Base-by-base conservation (phyloP, 257 asterid species). In the Scutellaria galericulata region DNA sequence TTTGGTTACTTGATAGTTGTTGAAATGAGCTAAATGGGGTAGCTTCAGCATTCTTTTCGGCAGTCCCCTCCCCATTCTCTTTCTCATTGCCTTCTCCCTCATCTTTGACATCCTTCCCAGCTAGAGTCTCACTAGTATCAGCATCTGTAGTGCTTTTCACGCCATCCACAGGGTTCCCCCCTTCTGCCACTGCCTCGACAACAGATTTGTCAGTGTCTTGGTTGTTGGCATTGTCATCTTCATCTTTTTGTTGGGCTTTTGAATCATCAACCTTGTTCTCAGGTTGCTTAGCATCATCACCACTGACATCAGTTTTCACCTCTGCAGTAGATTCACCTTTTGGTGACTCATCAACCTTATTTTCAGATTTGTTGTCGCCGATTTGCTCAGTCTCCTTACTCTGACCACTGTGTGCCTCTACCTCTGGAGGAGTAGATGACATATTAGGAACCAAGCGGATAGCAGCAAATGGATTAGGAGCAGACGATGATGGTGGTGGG, bases 381-480 rank as follows among this genome's bases (percentile, higher is more conserved):
- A 8, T 68, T 68, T 79, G 75, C 64, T 73, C 83, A 2, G 71
- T 50, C 62, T 82, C 88, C 63, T 53, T 73, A 46, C 69, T 75
- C 60, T 72, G 72, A 54, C 31, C 82, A 46, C 66, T 47, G 27
- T 52, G 60, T 48, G 66, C 79, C 58, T 79, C 84, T 15, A 58
- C 67, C 66, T 41, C 62, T 6, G 66, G 35, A 59, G 77, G 64
- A 75, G 79, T 46, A 59, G 88, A 41, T 47, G 73, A 24, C 55
- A 83, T 77, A 60, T 84, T 76, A 67, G 92, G 86, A 80, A 83
- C 82, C 81, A 92, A 78, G 55, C 86, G 84, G 70, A 93, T 80
- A 7, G 83, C 83, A 40, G 96, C 86, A 73, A 93, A 93, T 9
- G 97, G 98, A 77, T 86, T 91, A 31, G 95, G 74, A 74, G 91